Evolutionary conservation across 192 early-diverging fungal genomes (phyloP).

Genomic region (Radiomyces spectabilis): DNA sequence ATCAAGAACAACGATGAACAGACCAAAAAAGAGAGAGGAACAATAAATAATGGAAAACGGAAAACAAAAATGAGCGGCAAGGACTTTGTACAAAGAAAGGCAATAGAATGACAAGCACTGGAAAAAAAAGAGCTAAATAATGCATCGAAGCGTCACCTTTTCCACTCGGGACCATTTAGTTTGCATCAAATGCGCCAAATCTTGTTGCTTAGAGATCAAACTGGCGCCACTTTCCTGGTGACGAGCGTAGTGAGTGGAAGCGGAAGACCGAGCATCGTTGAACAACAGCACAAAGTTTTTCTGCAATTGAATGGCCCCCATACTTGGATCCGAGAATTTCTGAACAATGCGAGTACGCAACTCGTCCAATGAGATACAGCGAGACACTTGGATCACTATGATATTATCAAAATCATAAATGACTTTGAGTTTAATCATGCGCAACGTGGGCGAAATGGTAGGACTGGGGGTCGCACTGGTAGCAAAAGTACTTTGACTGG

Average conservation of each 20-base stretch:
- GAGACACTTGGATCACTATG: constrained; percentile 7
- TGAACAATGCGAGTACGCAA: background rate
- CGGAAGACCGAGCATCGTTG: background rate
- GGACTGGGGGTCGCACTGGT: background rate
- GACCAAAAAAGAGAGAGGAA: no score
- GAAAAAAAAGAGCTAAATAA: no score
- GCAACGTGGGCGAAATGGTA: background rate
- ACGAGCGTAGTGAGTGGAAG: background rate
- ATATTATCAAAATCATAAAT: constrained; percentile 19
- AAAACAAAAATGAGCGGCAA: no score
- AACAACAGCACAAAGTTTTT: background rate
- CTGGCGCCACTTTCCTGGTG: background rate
- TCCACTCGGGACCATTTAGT: background rate
- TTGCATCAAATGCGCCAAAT: background rate
- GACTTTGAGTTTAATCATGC: constrained; percentile 12
- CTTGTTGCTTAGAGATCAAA: background rate
- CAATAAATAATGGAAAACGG: no score
- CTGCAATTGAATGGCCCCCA: background rate
- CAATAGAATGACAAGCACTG: no score
- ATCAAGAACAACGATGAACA: no score
- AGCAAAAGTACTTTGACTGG: background rate
- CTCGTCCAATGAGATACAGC: background rate
- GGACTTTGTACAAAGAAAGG: no score
- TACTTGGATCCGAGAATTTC: background rate
- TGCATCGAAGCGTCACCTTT: constrained; percentile 3